phyloP scores from a whole-genome alignment of 352 stramenopile species.

The Globisporangium viniferum region DNA sequence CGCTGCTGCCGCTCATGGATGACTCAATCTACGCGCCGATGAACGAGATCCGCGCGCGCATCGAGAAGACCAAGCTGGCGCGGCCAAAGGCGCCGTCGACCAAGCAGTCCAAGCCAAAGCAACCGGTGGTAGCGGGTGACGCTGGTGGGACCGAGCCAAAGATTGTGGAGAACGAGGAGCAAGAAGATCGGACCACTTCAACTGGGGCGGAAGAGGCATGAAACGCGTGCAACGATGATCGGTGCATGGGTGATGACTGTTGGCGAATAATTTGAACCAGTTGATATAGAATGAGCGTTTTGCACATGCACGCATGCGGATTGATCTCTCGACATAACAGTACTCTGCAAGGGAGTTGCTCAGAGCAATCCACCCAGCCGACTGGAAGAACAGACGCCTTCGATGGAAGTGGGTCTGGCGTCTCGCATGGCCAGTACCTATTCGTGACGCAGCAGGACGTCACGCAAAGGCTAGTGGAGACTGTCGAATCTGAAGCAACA shows the following conservation, averaged over 20 bases:
- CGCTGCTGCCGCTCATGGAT: slow-evolving; percentile 82
- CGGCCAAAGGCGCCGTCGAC: slow-evolving; percentile 32
- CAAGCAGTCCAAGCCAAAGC: slow-evolving; percentile 20
- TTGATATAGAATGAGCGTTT: not conserved
- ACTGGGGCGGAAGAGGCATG: not conserved
- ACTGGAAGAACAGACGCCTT: not conserved
- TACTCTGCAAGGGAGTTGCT: not conserved
- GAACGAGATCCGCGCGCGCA: slow-evolving; percentile 43
- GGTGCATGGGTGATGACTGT: too few species aligned
- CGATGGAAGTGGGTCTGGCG: not conserved
- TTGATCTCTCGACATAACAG: not conserved
- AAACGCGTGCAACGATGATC: not conserved
- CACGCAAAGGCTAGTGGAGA: not conserved
- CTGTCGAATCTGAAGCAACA: not conserved
- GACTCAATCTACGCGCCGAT: slow-evolving; percentile 61
- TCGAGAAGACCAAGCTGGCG: slow-evolving; percentile 52
- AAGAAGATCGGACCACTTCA: not conserved
- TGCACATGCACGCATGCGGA: not conserved
- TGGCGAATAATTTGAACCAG: not conserved
- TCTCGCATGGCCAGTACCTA: not conserved
- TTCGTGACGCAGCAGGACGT: not conserved
- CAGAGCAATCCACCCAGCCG: not conserved
- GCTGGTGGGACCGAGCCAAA: not conserved
- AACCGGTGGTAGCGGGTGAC: not conserved
- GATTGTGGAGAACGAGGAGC: not conserved